Base-by-base conservation (phyloP, 2,329 filamentous ascomycete species). In the Pestalotiopsis sp. region DNA sequence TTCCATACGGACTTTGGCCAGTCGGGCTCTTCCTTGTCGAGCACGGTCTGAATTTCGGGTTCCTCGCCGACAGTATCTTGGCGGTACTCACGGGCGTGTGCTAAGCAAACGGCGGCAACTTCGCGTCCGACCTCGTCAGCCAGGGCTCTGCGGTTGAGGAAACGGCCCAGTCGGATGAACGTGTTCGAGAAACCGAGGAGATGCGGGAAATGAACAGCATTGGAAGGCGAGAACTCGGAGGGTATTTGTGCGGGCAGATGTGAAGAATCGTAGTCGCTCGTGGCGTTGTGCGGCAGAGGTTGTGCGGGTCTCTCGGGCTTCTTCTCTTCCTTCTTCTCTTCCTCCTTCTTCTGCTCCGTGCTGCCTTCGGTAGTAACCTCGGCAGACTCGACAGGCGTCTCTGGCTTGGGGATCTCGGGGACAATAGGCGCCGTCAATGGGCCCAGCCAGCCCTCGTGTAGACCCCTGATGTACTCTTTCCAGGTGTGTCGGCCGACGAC, bases 401-500 rank as follows among this genome's bases (percentile, higher is more conserved):
- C 70, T 6, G 68, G 69, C 38, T 75, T 75, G 14, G 70, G 68
- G 1, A 57, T 25, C 27, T 69, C 68, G 68, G 78, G 77, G 66
- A 82, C 77, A 36, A 78, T 75, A 1, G 92, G 92, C 68, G 89
- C 81, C 69, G 92, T 88, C 58, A 97, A 83, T 7, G 96, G 94
- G 0, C 96, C 95, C 27, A 99, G 83, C 95, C 96, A 99, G 68
- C 96, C 96, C 81, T 99, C 96, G 78, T 99, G 96, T 73, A 98
- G 78, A 60, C 96, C 96, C 69, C 95, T 88, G 27, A 98, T 84
- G 79, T 98, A 99, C 81, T 99, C 96, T 82, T 98, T 99, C 96
- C 96, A 99, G 11, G 95, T 91, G 78, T 98, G 93, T 68, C 95
- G 86, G 13, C 96, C 96, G 74, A 99, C 89, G 20, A 98, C 90